These are phyloP conservation scores for Hypoxylon sp. DNA, from an alignment of 2,329 filamentous ascomycete species.

Conservation along the genomic window DNA sequence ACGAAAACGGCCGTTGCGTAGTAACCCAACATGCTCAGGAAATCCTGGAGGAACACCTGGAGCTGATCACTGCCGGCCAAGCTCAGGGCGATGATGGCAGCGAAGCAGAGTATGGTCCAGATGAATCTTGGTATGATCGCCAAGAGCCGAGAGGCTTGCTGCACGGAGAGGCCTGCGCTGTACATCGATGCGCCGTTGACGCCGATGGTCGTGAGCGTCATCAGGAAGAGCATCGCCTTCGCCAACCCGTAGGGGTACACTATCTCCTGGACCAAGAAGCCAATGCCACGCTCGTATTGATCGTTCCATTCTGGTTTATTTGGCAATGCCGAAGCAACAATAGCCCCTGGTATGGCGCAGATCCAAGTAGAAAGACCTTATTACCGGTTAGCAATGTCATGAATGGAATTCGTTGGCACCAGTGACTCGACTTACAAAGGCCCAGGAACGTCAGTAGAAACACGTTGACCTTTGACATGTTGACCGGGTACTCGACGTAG, in stretches of 20 bases:
- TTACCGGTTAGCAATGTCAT: slow-evolving; percentile 7
- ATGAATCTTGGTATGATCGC: slow-evolving; percentile 55
- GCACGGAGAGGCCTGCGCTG: slow-evolving; percentile 48
- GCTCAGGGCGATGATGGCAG: slow-evolving; percentile 53
- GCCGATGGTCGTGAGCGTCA: slow-evolving; percentile 53
- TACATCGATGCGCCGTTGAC: slow-evolving; percentile 56
- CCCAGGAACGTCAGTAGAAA: slow-evolving; percentile 57
- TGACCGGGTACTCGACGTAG: slow-evolving; percentile 56
- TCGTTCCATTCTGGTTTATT: slow-evolving; percentile 50
- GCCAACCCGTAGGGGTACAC: slow-evolving; percentile 55
- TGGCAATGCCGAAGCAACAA: slow-evolving; percentile 52
- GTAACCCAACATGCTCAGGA: slow-evolving; percentile 59
- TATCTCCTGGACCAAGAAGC: slow-evolving; percentile 54
- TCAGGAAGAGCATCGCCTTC: slow-evolving; percentile 48
- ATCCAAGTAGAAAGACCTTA: slow-evolving; percentile 55
- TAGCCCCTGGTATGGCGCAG: slow-evolving; percentile 54
- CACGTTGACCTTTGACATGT: slow-evolving; percentile 54
- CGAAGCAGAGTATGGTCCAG: slow-evolving; percentile 57
- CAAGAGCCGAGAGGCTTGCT: slow-evolving; percentile 53
- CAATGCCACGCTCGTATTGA: slow-evolving; percentile 52
- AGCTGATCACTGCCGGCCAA: slow-evolving; percentile 54
- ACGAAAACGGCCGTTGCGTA: slow-evolving; percentile 59
- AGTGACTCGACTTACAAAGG: slow-evolving; percentile 44
- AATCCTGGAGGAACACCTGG: slow-evolving; percentile 54
- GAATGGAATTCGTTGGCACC: neutral